Evolutionary conservation across 2,329 filamentous ascomycete genomes (phyloP).

Genomic region (Colletotrichum sp.): DNA sequence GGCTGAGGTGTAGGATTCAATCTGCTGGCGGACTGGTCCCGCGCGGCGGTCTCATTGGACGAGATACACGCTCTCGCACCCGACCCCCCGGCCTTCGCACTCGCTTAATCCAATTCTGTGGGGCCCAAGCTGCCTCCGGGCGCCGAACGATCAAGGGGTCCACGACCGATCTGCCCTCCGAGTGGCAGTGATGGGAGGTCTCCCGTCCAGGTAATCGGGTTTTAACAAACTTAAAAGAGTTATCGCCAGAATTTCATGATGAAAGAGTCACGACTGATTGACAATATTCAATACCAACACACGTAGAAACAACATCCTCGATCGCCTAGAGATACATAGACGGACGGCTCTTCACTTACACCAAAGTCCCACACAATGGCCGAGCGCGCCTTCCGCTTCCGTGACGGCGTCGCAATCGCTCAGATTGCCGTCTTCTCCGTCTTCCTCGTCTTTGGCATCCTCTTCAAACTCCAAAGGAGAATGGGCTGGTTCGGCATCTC

Average conservation of each 20-base stretch:
- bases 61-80: background rate
- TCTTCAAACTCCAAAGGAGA: background rate
- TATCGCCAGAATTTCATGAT: no score
- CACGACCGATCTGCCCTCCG: background rate
- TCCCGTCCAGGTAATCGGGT: background rate
- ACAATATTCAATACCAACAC: background rate
- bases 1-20: background rate
- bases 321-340: background rate
- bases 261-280: rapidly evolving
- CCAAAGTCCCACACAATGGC: background rate
- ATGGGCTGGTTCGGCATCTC: conserved; percentile 16
- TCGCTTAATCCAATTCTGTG: background rate
- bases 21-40: background rate
- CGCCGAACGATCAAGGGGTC: background rate
- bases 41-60: background rate
- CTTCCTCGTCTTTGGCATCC: background rate
- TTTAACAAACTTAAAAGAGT: no score
- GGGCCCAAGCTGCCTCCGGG: background rate
- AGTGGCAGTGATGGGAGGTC: background rate
- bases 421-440: conserved; percentile 2
- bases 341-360: background rate
- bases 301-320: background rate
- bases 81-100: background rate
- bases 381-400: background rate
- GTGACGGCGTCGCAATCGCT: conserved; percentile 14